Percentiles rank a stretch among this genome's conserved stretches.
These are phyloP conservation scores for Azolla pinnata DNA, from an alignment of 75 land plant species.

Conservation along the genomic window DNA sequence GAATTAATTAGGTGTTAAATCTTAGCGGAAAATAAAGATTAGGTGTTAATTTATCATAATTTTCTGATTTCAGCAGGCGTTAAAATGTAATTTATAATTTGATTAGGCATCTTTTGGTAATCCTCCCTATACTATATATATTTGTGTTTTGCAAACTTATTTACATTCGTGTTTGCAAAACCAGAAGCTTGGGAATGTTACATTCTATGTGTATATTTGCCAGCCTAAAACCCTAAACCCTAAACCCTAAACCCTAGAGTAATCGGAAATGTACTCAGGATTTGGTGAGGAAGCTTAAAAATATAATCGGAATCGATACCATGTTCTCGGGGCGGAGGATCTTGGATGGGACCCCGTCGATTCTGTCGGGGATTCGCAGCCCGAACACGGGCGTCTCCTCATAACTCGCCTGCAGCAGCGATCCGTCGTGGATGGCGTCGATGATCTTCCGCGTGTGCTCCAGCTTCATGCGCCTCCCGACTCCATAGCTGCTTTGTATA, in stretches of 20 bases:
- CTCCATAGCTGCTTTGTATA: slow-evolving; percentile 47
- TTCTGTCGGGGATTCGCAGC: slow-evolving; percentile 58
- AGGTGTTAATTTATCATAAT: too few relatives aligned
- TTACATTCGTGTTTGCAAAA: background rate
- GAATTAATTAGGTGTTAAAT: too few relatives aligned
- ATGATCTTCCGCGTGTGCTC: slow-evolving; percentile 75
- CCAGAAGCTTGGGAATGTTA: too few relatives aligned
- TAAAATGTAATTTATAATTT: too few relatives aligned
- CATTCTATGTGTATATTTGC: too few relatives aligned
- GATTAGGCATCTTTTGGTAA: too few relatives aligned
- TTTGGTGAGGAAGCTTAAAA: background rate
- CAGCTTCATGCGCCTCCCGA: slow-evolving; percentile 71
- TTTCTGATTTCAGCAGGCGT: too few relatives aligned
- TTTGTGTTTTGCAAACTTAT: too few relatives aligned
- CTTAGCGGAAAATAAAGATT: too few relatives aligned
- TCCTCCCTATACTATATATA: too few relatives aligned
- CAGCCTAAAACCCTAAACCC: too few relatives aligned
- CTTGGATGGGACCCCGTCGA: slow-evolving; percentile 82
- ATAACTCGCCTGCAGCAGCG: slow-evolving; percentile 56
- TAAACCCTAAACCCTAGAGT: too few relatives aligned
- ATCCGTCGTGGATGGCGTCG: slow-evolving; percentile 83
- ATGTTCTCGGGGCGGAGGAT: slow-evolving; percentile 66
- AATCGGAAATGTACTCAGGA: background rate
- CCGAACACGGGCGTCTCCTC: slow-evolving; percentile 68
- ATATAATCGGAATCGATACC: slow-evolving; percentile 16